Conservation (phyloP, 176 grass and related monocot species). For the Oryza glaberrima region DNA sequence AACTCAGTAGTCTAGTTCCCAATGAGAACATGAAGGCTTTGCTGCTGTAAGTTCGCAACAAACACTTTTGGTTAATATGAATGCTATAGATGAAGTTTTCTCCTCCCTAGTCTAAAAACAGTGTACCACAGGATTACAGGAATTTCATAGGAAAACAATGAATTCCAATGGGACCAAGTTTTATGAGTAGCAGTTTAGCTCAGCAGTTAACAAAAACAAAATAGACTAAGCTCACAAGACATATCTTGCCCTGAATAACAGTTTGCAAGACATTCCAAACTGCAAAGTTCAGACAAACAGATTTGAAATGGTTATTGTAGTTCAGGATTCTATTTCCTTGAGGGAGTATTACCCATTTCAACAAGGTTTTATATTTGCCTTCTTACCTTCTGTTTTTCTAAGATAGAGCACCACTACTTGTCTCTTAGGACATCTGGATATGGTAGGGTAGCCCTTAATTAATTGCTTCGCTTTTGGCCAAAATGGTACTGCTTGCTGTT, state of each 20-base stretch:
- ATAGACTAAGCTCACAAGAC: background rate
- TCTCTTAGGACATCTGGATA: background rate
- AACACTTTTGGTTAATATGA: background rate
- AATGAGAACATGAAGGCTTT: background rate
- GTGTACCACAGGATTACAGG: background rate
- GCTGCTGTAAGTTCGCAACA: background rate
- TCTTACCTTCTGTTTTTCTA: background rate
- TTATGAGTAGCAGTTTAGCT: background rate
- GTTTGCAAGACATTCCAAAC: slow-evolving; percentile 11
- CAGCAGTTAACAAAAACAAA: background rate
- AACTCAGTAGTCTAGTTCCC: background rate
- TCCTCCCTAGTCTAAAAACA: background rate
- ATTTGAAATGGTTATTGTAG: slow-evolving; percentile 23
- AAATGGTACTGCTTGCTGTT: slow-evolving; percentile 4
- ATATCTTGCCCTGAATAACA: background rate
- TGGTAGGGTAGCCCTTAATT: background rate
- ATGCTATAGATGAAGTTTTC: background rate
- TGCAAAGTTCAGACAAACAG: background rate
- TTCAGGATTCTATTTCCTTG: slow-evolving; percentile 1
- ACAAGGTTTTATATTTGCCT: background rate
- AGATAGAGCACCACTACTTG: background rate
- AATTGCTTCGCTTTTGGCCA: slow-evolving; percentile 8
- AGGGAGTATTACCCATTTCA: background rate
- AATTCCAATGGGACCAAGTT: background rate
- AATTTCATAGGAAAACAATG: background rate